Conservation (phyloP, 1,284 basidiomycete genomes). For the Neolentinus lepideus region DNA sequence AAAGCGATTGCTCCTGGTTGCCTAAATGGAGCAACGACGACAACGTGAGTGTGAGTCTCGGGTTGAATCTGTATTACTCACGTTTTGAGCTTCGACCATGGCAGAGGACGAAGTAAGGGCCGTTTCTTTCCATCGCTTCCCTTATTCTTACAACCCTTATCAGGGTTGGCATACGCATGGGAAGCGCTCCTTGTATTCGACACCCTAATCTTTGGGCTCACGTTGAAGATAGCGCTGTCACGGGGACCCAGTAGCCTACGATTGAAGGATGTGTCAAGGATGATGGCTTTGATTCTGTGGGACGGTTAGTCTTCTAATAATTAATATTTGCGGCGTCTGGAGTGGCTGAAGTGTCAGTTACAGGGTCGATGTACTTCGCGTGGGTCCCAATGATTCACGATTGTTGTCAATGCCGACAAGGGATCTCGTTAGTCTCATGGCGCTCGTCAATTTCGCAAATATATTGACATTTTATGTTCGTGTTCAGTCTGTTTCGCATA, state of each 20-base stretch:
- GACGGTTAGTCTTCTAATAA: constrained; percentile 14
- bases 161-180: constrained; percentile 6
- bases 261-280: constrained; percentile 5
- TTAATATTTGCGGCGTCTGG: not conserved
- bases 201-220: constrained; percentile 13
- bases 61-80: too few relatives aligned
- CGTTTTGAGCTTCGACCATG: too few relatives aligned
- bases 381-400: not conserved
- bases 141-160: too few relatives aligned
- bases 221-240: constrained; percentile 9
- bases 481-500: not conserved
- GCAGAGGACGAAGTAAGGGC: too few relatives aligned
- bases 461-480: not conserved
- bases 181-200: constrained; percentile 11
- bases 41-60: not conserved
- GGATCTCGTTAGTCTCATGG: constrained; percentile 5
- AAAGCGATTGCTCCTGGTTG: not conserved
- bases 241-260: not conserved
- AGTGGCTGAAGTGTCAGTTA: not conserved
- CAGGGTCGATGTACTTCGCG: constrained; percentile 2
- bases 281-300: constrained; percentile 8
- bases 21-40: not conserved
- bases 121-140: too few relatives aligned
- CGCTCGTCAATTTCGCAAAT: constrained; percentile 7
- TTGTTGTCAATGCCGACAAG: not conserved